Base-by-base conservation (phyloP, 371 early-diverging fungal species). In the Haplosporangium sp. region DNA sequence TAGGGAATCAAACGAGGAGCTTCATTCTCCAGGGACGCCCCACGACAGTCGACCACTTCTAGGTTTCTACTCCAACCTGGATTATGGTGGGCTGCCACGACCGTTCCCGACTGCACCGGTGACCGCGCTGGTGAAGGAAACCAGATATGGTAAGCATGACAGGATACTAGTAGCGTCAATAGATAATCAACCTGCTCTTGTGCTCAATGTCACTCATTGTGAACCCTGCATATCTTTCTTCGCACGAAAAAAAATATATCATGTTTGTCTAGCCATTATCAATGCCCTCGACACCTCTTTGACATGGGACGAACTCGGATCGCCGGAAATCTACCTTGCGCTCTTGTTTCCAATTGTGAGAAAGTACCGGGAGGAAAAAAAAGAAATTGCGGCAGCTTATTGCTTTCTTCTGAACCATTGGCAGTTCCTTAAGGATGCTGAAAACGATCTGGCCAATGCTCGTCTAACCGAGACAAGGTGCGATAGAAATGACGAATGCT, bases 361-460 rank as follows among this genome's bases (percentile, higher is more conserved):
- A 43, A 67, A 56, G 41, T 72, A 80, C 38, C 68, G 82, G 10
- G 74, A 74, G 58, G 75, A 74, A 13, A 50, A 73, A n/a, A 59
- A 59, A 40, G 79, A 82, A 51, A 70, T 69, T 9, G 82, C 82
- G 2, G 69, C 80, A 4, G 82, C 75, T 4, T 82, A 74, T 38
- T 61, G 72, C 21, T 82, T 74, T 55, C 41, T 82, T 21, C 29
- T 67, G 43, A 80, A 74, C 23, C 70, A 80, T 5, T 79, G 80
- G 68, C 71, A 82, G 41, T 82, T 79, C 47, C 63, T 82, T 8
- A 58, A 65, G 46, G 82, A 80, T 46, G 79, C 79, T 8, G 79
- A 72, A 38, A 51, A 47, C 14, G 79, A 77, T 61, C 51, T 77
- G 36, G 79, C 79, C 37, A 77, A 77, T 61, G 79, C 79, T 40